Percentiles rank a stretch among this genome's conserved stretches.
Conservation (phyloP, 768 basidiomycete species). For the Leccinum olivaceopallidum region DNA sequence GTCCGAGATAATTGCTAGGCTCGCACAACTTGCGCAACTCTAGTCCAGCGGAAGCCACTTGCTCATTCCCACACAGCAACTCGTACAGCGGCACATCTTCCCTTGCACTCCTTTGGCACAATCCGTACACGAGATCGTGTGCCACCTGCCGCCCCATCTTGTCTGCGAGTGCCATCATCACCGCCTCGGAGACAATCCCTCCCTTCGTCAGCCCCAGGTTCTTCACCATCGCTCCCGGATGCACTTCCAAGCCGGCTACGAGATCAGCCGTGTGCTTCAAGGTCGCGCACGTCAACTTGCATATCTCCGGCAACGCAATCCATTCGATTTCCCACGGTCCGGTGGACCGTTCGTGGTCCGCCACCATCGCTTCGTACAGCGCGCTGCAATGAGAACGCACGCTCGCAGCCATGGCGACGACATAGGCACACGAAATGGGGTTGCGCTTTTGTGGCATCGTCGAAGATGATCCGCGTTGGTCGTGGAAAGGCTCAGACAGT, state of each 20-base stretch:
- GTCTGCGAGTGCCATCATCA: constrained; percentile 48
- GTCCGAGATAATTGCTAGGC: constrained; percentile 41
- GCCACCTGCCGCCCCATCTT: constrained; percentile 45
- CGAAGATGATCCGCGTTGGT: constrained; percentile 46
- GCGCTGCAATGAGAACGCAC: constrained; percentile 41
- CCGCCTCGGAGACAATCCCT: constrained; percentile 44
- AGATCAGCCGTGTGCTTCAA: constrained; percentile 39
- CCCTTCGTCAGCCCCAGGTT: constrained; percentile 43
- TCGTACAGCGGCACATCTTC: constrained; percentile 35
- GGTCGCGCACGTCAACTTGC: constrained; percentile 42
- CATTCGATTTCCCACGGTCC: constrained; percentile 55
- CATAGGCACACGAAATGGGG: constrained; percentile 45
- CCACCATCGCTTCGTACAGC: constrained; percentile 48
- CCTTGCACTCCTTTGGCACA: constrained; percentile 35
- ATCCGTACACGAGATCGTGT: constrained; percentile 45
- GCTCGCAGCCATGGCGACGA: constrained; percentile 43
- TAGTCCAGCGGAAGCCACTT: constrained; percentile 27
- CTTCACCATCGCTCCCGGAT: constrained; percentile 40
- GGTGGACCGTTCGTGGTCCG: constrained; percentile 48
- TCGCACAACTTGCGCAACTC: constrained; percentile 37
- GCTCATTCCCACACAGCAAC: constrained; percentile 31
- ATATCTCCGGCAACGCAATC: constrained; percentile 47
- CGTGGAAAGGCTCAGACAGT: constrained; percentile 44
- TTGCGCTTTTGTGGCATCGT: constrained; percentile 56
- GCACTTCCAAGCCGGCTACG: constrained; percentile 41